phyloP scores from a whole-genome alignment of 2,329 filamentous ascomycete species.

The Fusarium annulatum region DNA sequence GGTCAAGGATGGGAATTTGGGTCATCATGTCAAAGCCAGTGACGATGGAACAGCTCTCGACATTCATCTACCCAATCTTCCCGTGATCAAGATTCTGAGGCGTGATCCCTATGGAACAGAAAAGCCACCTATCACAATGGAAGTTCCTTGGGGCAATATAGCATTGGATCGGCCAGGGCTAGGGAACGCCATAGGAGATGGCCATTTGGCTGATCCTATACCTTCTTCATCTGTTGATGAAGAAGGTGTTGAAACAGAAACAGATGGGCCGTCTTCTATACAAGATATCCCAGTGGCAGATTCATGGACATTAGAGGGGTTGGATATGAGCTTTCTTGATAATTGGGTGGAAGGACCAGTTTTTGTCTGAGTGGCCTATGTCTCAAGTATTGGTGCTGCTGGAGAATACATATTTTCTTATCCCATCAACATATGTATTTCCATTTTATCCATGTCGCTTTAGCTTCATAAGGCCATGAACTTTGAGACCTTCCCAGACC shows the following conservation, averaged over 20 bases:
- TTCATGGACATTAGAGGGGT: constrained; percentile 1
- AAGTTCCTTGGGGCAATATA: not conserved
- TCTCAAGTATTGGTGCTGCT: not conserved
- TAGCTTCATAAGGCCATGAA: not conserved
- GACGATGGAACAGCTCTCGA: constrained; percentile 39
- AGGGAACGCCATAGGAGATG: not conserved
- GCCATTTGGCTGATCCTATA: accelerated
- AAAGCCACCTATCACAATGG: not conserved
- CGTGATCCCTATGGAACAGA: not conserved
- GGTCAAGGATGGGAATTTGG: constrained; percentile 37
- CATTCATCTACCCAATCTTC: constrained; percentile 57
- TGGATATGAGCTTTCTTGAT: constrained; percentile 22
- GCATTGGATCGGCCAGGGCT: not conserved
- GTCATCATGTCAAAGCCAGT: constrained; percentile 14
- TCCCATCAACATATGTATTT: no score
- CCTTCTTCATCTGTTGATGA: not conserved
- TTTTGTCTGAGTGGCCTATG: not conserved
- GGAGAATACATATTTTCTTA: not conserved
- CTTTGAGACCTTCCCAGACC: no score
- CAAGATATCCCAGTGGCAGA: not conserved
- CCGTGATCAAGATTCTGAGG: constrained; percentile 51
- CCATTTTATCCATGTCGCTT: not conserved
- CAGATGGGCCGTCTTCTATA: not conserved
- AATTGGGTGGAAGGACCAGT: not conserved
- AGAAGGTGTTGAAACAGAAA: not conserved